Base-by-base conservation (phyloP, 495 filamentous ascomycete species). In the Penicillium arizonense region DNA sequence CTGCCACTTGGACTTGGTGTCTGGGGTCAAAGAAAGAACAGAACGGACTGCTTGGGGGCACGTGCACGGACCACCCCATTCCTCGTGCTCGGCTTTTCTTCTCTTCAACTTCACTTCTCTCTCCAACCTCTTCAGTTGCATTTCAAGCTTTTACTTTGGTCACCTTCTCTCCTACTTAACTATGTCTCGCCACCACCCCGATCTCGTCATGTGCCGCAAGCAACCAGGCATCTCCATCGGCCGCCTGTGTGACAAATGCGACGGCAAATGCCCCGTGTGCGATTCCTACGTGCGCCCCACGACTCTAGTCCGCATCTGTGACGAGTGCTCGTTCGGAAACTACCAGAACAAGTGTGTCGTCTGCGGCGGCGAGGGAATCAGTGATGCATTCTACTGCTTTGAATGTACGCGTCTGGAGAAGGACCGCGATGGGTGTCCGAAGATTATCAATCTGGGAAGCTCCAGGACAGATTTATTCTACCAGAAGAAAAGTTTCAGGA, bases 291-390 rank as follows among this genome's bases (percentile, higher is more conserved):
- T 99, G 53, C 91, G 94, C 4, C 94, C 94, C 2, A 97, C 95
- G 6, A 99, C 95, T 5, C 86, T 97, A 30, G 93, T 96, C 46
- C 87, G 93, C 56, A 97, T 99, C 75, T 99, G 94, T 78, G 94
- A 99, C 74, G 94, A 99, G 74, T 99, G 94, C 78, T 88, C 87
- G 64, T 99, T 99, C 71, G 94, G 94, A 62, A 99, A 99, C 77
- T 99, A 97, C 76, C 94, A 97, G 77, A 99, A 99, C 74, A 99
- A 99, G 69, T 99, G 94, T 66, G 90, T 97, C 23, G 94, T 99
- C 21, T 99, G 94, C 71, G 94, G 94, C 73, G 94, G 94, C 57
- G 94, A 99, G 77, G 94, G 94, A 13, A 99, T 99, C 69, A 93
- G 88, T 34, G 94, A 99, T 68, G 94, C 94, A n/a, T 97, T 99